Conservation (phyloP, 2,329 filamentous ascomycete species). For the Alternaria sp. region DNA sequence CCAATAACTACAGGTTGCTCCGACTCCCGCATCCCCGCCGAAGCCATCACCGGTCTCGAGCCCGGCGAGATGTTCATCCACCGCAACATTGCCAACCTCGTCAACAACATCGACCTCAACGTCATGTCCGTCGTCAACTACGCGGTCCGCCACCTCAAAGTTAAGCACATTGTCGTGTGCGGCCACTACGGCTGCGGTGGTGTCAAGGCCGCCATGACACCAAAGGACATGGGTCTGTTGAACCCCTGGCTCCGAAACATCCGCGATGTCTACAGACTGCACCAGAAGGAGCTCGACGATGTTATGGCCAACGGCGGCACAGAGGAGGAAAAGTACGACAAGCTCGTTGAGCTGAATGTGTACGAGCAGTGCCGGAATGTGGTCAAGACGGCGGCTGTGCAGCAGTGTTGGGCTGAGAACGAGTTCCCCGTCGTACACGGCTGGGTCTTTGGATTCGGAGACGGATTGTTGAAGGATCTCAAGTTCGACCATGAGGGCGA, state of each 20-base stretch:
- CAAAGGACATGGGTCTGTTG: constrained; percentile 71
- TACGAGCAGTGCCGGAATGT: constrained; percentile 48
- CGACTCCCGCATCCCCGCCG: constrained; percentile 50
- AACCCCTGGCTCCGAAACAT: constrained; percentile 80
- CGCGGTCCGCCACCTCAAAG: constrained; percentile 53
- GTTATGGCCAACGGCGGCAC: constrained; percentile 22
- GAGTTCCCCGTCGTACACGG: constrained; percentile 74
- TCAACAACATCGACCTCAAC: constrained; percentile 50
- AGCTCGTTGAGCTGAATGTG: constrained; percentile 48
- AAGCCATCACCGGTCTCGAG: constrained; percentile 50
- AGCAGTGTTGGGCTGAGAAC: constrained; percentile 66
- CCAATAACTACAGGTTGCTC: constrained; percentile 39
- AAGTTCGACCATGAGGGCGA: constrained; percentile 66
- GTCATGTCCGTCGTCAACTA: constrained; percentile 52
- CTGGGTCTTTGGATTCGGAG: constrained; percentile 74
- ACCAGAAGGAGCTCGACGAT: constrained; percentile 71
- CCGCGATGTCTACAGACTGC: constrained; percentile 74
- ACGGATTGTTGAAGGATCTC: constrained; percentile 70
- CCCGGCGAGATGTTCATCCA: constrained; percentile 46
- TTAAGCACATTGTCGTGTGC: constrained; percentile 73
- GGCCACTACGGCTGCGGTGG: constrained; percentile 73
- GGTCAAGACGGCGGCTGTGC: constrained; percentile 60
- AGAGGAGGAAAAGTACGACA: constrained; percentile 41
- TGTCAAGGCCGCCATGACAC: constrained; percentile 67
- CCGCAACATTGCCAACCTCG: constrained; percentile 48